phyloP scores from a whole-genome alignment of 257 asterid species.

The Rubia yunnanensis region DNA sequence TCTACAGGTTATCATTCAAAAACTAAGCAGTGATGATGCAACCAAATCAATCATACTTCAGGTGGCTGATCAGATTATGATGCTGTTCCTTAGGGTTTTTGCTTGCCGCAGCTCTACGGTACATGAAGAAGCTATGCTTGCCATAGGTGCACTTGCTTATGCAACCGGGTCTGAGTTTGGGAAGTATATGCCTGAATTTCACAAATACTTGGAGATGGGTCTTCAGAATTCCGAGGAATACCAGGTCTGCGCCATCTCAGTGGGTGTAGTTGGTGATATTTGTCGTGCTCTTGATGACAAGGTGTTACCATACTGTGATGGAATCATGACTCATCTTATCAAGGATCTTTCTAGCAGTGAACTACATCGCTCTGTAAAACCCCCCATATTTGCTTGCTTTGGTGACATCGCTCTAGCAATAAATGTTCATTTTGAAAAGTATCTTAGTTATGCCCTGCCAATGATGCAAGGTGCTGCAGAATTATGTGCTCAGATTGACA shows the following conservation, averaged over 20 bases:
- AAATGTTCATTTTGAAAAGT: slow-evolving; percentile 63
- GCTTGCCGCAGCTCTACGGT: slow-evolving; percentile 77
- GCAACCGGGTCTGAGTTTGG: slow-evolving; percentile 58
- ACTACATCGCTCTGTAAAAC: slow-evolving; percentile 69
- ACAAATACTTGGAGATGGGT: slow-evolving; percentile 74
- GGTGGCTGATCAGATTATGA: slow-evolving; percentile 68
- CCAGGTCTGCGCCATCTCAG: slow-evolving; percentile 76
- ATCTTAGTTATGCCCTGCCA: slow-evolving; percentile 48
- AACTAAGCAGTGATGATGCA: slow-evolving; percentile 49
- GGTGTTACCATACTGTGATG: slow-evolving; percentile 69
- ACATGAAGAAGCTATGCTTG: slow-evolving; percentile 92
- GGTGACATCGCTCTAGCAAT: slow-evolving; percentile 96
- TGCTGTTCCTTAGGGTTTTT: slow-evolving; percentile 62
- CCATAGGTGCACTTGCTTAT: slow-evolving; percentile 82
- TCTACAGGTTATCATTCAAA: slow-evolving; percentile 76
- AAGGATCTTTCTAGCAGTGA: slow-evolving; percentile 65
- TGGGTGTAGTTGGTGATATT: slow-evolving; percentile 89
- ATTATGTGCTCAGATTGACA: slow-evolving; percentile 54
- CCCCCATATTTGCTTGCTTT: slow-evolving; percentile 76
- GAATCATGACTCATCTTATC: slow-evolving; percentile 64
- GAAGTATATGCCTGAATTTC: slow-evolving; percentile 69
- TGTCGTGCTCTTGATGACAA: slow-evolving; percentile 74
- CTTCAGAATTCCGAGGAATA: slow-evolving; percentile 79
- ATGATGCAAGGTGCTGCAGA: slow-evolving; percentile 78
- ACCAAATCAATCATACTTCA: slow-evolving; percentile 54